Evolutionary conservation across 192 early-diverging fungal genomes (phyloP), one percentile per base, ranked within the genome.

Genomic region (Piromyces sp.): DNA sequence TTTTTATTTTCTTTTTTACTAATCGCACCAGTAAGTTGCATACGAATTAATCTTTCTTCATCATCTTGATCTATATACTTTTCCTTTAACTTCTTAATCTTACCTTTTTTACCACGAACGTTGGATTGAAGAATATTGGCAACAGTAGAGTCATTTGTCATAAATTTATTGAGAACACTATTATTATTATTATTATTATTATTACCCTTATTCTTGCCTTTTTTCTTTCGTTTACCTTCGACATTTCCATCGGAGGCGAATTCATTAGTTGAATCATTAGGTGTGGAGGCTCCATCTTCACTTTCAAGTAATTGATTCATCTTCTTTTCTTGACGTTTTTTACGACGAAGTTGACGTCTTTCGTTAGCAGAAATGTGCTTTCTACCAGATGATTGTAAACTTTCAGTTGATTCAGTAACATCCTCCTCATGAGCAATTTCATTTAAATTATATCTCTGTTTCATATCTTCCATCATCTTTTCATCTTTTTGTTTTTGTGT

Each of bases 31-130:
- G 97, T 85, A 22, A 99, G 82, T 29, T 94, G 89, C 90, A 96
- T 91, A 80, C 94, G 91, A 36, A 95, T 83, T 82, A 93, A 88
- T 30, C 92, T 89, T 81, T 99, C 97, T 79, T 97, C 95, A 37
- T 99, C 96, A 81, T 97, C 96, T 86, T 95, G 94, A 85, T 98
- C 96, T 7, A 89, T 93, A 86, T 99, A 99, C 86, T 96, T 97
- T 36, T 92, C 92, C 86, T 97, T 96, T 30, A 95, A 90, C 87
- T 97, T 98, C 89, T 94, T 94, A 33, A 91, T 83, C 87, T 98
- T 98, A 40, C 92, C 91, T 81, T 92, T 93, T 83, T 96, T 95
- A 30, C 97, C 97, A 68, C 97, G 95, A 17, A 90, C 85, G 36
- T 84, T 79, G 19, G 86, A 51, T 30, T 81, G 36, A 68, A 81